Base-by-base conservation (phyloP, 1,284 basidiomycete genomes). In the Ganoderma boninense region DNA sequence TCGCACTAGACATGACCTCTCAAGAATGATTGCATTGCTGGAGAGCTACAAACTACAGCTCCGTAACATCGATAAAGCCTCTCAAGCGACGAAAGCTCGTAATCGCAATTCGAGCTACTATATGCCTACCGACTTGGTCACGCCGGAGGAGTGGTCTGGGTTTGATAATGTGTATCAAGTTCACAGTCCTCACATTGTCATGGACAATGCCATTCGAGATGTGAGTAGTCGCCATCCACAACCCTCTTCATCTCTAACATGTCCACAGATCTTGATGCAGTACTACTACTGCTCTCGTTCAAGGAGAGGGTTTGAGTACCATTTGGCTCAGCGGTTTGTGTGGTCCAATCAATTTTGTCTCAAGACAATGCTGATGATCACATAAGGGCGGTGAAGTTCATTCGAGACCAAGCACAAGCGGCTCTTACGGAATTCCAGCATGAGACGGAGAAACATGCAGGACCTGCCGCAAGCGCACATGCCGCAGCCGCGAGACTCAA, bases 141-240 rank as follows among this genome's bases (percentile, higher is more conserved):
- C 89, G 72, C 82, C 90, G 32, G 84, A 90, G 35, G 95, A 97
- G 77, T 94, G 94, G 89, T 88, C 88, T 0, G 89, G 92, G 74
- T 97, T 98, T 80, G 92, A 95, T 79, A 95, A 97, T 76, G 96
- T 97, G 26, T 95, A 96, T 78, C 94, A 98, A 77, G 87, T 97
- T 13, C 96, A 98, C 82, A 93, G 90, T 72, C 97, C 96, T 0
- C 93, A 92, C 64, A 87, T 98, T 60, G 92, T 92, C 78, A 87
- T 97, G 82, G 93, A 93, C 77, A 94, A 92, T 78, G 85, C 88
- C 20, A 92, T 93, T 18, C 91, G 79, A 67, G 79, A 80, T 67
- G 79, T 80, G 63, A 70, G 71, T 56, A 4, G 4, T 16, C 35
- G 3, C 18, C 40, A 2, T 7, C 2, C 54, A 61, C 6, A 2